Evolutionary conservation across 441 rosid genomes (phyloP).

Genomic region (Aquilaria agallochum): DNA sequence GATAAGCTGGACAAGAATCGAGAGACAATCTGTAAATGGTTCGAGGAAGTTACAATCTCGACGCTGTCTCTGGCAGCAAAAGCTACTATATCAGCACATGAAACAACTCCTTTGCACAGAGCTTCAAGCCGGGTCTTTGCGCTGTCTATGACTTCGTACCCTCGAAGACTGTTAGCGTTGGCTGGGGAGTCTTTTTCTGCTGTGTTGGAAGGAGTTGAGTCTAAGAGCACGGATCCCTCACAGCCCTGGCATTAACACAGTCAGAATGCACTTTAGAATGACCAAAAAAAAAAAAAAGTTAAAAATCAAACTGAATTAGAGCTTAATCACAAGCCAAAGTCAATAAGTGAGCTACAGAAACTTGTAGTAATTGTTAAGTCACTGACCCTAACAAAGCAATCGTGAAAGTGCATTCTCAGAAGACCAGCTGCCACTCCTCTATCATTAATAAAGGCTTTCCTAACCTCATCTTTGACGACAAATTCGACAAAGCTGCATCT

Average conservation of each 20-base stretch:
- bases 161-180: constrained; percentile 45
- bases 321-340: too few relatives aligned
- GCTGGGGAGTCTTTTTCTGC: constrained; percentile 49
- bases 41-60: constrained; percentile 21
- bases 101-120: constrained; percentile 32
- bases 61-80: constrained; percentile 52
- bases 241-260: constrained; percentile 32
- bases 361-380: too few relatives aligned
- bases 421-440: constrained; percentile 46
- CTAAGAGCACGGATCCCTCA: constrained; percentile 45
- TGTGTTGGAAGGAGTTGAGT: constrained; percentile 38
- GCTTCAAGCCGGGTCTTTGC: constrained; percentile 40
- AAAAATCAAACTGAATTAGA: too few relatives aligned
- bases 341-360: too few relatives aligned
- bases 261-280: background rate
- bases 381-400: constrained; percentile 55
- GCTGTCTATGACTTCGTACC: constrained; percentile 41
- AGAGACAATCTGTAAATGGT: background rate
- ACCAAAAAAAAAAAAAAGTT: too few relatives aligned
- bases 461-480: constrained; percentile 35
- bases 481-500: constrained; percentile 33
- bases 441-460: constrained; percentile 22
- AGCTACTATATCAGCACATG: constrained; percentile 55
- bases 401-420: constrained; percentile 55
- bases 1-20: background rate